Percentiles rank a stretch among this genome's conserved stretches.
phyloP scores from a whole-genome alignment of 176 grass and related monocot genomes.

The Juncus inflexus region DNA sequence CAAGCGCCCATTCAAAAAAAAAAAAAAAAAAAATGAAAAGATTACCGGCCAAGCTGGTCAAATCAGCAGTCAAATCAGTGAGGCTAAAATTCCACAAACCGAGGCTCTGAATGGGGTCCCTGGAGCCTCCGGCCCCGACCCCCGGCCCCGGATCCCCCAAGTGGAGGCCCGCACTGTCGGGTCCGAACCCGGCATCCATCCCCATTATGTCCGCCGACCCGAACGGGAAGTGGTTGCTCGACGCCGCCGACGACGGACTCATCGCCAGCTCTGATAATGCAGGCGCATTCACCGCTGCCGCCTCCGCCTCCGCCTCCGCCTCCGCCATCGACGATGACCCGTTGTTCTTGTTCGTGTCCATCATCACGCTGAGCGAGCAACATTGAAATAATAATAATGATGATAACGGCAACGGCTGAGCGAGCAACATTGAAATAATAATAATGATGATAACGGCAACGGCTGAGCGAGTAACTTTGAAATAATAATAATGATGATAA shows the following conservation, averaged over 20 bases:
- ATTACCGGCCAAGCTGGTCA: slow-evolving; percentile 90
- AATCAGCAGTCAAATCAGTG: slow-evolving; percentile 86
- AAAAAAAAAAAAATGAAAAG: neutral
- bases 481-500: too few relatives aligned
- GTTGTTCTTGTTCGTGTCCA: slow-evolving; percentile 41
- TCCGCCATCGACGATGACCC: slow-evolving; percentile 2
- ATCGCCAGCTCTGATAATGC: slow-evolving; percentile 87
- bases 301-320: slow-evolving; percentile 39
- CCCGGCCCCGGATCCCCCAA: slow-evolving; percentile 86
- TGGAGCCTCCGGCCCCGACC: slow-evolving; percentile 48
- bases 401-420: too few relatives aligned
- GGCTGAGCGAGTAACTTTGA: neutral
- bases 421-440: neutral
- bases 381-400: too few relatives aligned
- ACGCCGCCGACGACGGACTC: slow-evolving; percentile 83
- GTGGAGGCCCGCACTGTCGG: slow-evolving; percentile 60
- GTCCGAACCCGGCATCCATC: slow-evolving; percentile 72
- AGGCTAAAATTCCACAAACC: slow-evolving; percentile 92
- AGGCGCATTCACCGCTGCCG: slow-evolving; percentile 39
- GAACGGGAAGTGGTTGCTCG: slow-evolving; percentile 90
- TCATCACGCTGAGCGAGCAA: slow-evolving; percentile 68
- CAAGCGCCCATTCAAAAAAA: neutral
- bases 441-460: too few relatives aligned
- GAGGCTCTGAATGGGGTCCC: slow-evolving; percentile 55
- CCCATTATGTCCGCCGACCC: slow-evolving; percentile 71